Base-by-base conservation (phyloP, 768 basidiomycete genomes). In the Kwoniella sp. region DNA sequence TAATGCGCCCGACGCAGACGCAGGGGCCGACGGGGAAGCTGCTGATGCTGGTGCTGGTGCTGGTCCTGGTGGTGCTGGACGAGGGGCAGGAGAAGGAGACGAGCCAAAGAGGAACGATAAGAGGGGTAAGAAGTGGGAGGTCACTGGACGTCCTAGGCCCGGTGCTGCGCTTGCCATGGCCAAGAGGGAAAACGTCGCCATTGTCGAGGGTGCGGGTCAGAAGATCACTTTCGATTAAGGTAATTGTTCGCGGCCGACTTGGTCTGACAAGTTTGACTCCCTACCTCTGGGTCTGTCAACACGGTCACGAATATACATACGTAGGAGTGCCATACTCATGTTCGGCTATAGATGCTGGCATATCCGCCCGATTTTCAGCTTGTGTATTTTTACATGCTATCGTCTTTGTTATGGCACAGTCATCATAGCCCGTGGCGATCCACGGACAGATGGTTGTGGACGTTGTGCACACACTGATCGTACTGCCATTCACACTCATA, bases 141-240 rank as follows among this genome's bases (percentile, higher is more conserved):
- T 71, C 31, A 70, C 73, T 0, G 80, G 81, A 17, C 68, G 81
- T 63, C 76, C 76, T 15, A 74, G 78, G 69, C 82, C 83, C 4
- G 83, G 83, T 55, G 82, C 83, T 23, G 83, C 83, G 13, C 68
- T 84, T 20, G 83, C 82, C 9, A 80, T 76, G 72, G 83, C 83
- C 23, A 82, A 83, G 72, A 61, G 83, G 30, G 82, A 81, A 66
- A 81, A 80, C 47, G 78, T 81, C 30, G 82, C 76, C 9, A 84
- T 84, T 54, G 82, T 83, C 0, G 73, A 77, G 54, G 74, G 75
- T 23, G 51, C 66, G 29, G 83, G 83, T 22, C 69, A 75, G 66
- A 84, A 83, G 81, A 81, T 81, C 41, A 75, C 73, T 8, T 84
- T 84, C 70, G 82, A 83, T 59, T 82, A 76, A 60, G 9, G n/a